Evolutionary conservation across 108 stramenopile species (phyloP).

Genomic region (Cyclostephanos invisitatus): DNA sequence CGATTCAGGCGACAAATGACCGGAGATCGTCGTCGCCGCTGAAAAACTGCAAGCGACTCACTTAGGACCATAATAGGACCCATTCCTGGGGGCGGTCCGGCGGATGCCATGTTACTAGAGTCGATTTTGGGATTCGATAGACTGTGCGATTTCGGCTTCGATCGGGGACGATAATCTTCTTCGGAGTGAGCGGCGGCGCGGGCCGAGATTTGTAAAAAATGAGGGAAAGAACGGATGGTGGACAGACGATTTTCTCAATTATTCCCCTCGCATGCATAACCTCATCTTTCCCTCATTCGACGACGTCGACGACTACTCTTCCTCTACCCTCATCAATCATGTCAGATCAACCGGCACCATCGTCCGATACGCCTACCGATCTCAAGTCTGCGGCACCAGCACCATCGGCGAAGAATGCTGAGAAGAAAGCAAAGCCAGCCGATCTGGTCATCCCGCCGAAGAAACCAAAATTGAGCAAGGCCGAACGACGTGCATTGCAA

Average conservation of each 20-base stretch:
- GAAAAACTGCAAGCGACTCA: conserved; percentile 54
- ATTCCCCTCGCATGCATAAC: no score
- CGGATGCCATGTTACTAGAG: conserved; percentile 36
- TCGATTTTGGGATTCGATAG: neutral
- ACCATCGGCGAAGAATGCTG: conserved; percentile 50
- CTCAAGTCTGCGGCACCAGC: conserved; percentile 38
- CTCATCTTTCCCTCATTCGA: no score
- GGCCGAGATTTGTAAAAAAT: neutral
- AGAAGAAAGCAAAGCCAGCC: conserved; percentile 61
- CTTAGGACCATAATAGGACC: conserved; percentile 88
- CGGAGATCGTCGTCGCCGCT: neutral
- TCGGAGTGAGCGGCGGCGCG: no score
- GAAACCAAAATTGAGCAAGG: conserved; percentile 91
- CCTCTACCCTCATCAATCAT: neutral
- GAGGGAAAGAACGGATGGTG: neutral
- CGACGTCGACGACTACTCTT: neutral
- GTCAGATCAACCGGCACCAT: conserved; percentile 20
- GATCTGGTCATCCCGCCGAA: conserved; percentile 79
- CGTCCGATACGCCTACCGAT: conserved; percentile 22
- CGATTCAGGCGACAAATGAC: neutral
- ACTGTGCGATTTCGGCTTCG: neutral
- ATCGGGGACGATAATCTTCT: neutral
- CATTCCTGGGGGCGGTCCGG: conserved; percentile 42
- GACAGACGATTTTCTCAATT: neutral
- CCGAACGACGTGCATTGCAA: conserved; percentile 92